A percentile compares a stretch with the other conserved stretches of the same genome.
Evolutionary conservation across 83 land plant species (phyloP).

Genomic region (Larix sibirica): DNA sequence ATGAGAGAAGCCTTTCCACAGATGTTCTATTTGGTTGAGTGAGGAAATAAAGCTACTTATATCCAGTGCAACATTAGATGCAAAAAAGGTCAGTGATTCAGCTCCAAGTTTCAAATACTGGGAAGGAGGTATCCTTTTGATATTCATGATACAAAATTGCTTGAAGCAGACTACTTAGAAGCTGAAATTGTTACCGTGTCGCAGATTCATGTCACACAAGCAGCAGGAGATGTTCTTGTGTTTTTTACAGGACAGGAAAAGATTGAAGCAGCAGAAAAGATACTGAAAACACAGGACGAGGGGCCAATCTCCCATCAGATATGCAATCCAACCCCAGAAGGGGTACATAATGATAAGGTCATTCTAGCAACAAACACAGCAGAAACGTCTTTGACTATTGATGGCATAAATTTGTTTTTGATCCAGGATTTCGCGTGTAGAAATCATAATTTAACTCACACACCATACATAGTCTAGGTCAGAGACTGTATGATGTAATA

Average conservation of each 20-base stretch:
- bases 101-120: slow-evolving; percentile 95
- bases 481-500: slow-evolving; percentile 49
- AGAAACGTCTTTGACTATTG: slow-evolving; percentile 96
- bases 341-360: slow-evolving; percentile 95
- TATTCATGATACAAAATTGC: slow-evolving; percentile 87
- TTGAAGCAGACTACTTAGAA: slow-evolving; percentile 97
- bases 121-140: slow-evolving; percentile 96
- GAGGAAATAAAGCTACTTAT: slow-evolving; percentile 93
- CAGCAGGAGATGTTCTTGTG: slow-evolving; percentile 91
- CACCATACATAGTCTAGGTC: slow-evolving; percentile 24
- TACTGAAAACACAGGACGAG: slow-evolving; percentile 80
- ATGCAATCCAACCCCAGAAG: slow-evolving; percentile 94
- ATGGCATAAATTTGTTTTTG: slow-evolving; percentile 97
- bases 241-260: slow-evolving; percentile 98
- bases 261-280: slow-evolving; percentile 95
- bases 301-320: slow-evolving; percentile 95
- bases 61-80: slow-evolving; percentile 99
- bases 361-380: slow-evolving; percentile 96
- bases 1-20: slow-evolving; percentile 95
- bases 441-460: slow-evolving; percentile 90
- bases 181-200: slow-evolving; percentile 94
- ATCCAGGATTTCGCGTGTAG: slow-evolving; percentile 93
- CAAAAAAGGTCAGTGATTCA: slow-evolving; percentile 92
- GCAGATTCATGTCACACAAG: slow-evolving; percentile 93
- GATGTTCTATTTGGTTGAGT: slow-evolving; percentile 95